phyloP scores from a whole-genome alignment of 768 basidiomycete species.

The Phanerochaete carnosa region DNA sequence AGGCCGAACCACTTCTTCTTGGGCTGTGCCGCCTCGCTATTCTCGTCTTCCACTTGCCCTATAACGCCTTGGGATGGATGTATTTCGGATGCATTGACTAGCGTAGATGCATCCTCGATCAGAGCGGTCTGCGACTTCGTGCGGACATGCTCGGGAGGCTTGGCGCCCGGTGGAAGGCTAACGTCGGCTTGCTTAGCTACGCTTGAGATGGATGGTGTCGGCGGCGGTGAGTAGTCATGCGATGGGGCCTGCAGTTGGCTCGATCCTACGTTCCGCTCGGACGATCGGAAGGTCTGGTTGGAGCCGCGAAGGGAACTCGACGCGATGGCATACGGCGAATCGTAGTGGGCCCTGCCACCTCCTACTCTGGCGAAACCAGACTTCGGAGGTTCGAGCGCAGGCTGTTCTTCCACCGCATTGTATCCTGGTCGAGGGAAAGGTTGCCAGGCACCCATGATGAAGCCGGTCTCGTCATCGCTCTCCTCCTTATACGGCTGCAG shows the following conservation, averaged over 20 bases:
- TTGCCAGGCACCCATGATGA: conserved; percentile 95
- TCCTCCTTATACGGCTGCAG: conserved; percentile 74
- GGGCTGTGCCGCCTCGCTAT: conserved; percentile 32
- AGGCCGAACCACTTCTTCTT: conserved; percentile 73
- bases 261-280: conserved; percentile 34
- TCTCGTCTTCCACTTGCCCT: conserved; percentile 31
- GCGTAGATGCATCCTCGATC: conserved; percentile 45
- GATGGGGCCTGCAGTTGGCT: conserved; percentile 15
- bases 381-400: conserved; percentile 23
- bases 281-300: conserved; percentile 65
- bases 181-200: conserved; percentile 29
- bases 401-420: conserved; percentile 38
- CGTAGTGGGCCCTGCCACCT: conserved; percentile 83
- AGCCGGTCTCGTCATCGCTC: conserved; percentile 75
- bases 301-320: conserved; percentile 38
- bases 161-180: conserved; percentile 54
- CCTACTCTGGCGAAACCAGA: conserved; percentile 85
- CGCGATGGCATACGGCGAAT: conserved; percentile 79
- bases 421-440: conserved; percentile 60
- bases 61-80: not conserved
- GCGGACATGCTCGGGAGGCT: conserved; percentile 63
- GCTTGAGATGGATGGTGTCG: conserved; percentile 47
- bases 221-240: conserved; percentile 45
- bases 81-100: not conserved
- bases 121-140: conserved; percentile 84